Base-by-base conservation (phyloP, 2,329 filamentous ascomycete genomes). In the Colletotrichum euphorbiae region DNA sequence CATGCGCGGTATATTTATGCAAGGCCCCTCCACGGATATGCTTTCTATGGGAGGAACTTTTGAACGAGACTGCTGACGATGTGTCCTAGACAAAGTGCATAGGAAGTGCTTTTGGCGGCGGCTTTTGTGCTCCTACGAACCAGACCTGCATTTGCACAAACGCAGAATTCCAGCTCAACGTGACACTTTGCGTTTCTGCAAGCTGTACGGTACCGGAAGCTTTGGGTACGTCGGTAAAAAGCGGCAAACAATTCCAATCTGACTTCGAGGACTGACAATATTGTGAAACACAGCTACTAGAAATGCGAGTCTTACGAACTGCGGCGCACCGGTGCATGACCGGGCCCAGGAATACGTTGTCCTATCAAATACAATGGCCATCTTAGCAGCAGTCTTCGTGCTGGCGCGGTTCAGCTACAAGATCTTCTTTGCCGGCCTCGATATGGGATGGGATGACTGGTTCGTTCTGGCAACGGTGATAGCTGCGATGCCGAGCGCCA, bases 391-490 rank as follows among this genome's bases (percentile, higher is more conserved):
- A 33, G 71, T 77, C 48, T 77, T 80, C 54, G 73, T 83, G 33
- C 63, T 77, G 6, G 69, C 79, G n/a, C 82, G 83, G 15, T 75
- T 82, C 9, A 70, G 71, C 4, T 77, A 75, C 56, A 77, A 74
- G 43, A 67, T 81, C 19, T 74, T 80, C 12, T 65, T 74, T 2
- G 70, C 74, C 1, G 78, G 75, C 24, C 59, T 75, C 15, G 71
- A 74, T 3, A 75, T 81, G 11, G 77, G 72, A 4, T 63, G 78
- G 13, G 79, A 81, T 70, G 80, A 81, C 71, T 78, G 77, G 74
- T 71, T 76, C 52, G 72, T 79, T 45, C 50, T 79, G 12, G 67
- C 71, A 2, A 73, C 76, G 1, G 54, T 75, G 15, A 1, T 77
- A 28, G 62, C 72, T 5, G 76, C 74, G 40, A 70, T 76, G 3